Percentiles rank a stretch among this genome's conserved stretches.
These are phyloP conservation scores for Conticribra guillardii DNA, from an alignment of 108 stramenopile genomes.

Conservation along the genomic window DNA sequence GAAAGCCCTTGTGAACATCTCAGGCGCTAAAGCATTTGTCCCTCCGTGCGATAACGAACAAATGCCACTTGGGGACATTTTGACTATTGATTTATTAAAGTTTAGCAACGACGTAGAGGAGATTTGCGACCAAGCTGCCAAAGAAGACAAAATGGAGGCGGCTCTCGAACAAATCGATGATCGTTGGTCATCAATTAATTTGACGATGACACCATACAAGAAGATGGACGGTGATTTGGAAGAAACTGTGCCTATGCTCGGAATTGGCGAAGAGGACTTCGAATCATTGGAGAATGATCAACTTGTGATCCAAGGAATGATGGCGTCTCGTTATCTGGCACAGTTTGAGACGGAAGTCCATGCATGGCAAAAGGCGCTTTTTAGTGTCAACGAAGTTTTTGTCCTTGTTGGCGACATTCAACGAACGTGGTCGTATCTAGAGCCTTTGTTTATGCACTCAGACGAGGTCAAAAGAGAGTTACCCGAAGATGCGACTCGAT, in stretches of 20 bases:
- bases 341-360: slow-evolving; percentile 67
- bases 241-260: slow-evolving; percentile 63
- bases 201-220: slow-evolving; percentile 57
- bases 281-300: slow-evolving; percentile 83
- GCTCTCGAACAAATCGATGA: slow-evolving; percentile 60
- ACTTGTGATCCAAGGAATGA: slow-evolving; percentile 80
- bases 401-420: slow-evolving; percentile 68
- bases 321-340: slow-evolving; percentile 62
- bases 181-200: slow-evolving; percentile 68
- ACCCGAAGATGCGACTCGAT: slow-evolving; percentile 80
- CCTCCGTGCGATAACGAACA: slow-evolving; percentile 71
- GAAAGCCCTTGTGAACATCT: slow-evolving; percentile 53
- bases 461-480: slow-evolving; percentile 86
- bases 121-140: slow-evolving; percentile 78
- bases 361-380: slow-evolving; percentile 64
- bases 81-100: slow-evolving; percentile 71
- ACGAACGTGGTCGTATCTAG: slow-evolving; percentile 86
- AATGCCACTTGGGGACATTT: slow-evolving; percentile 58
- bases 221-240: slow-evolving; percentile 52
- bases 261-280: slow-evolving; percentile 80
- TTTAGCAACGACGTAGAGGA: slow-evolving; percentile 80
- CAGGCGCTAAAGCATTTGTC: slow-evolving; percentile 57
- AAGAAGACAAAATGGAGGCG: slow-evolving; percentile 86
- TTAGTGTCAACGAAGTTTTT: slow-evolving; percentile 69
- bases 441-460: slow-evolving; percentile 83